Evolutionary conservation across 163 green algal genomes (phyloP), one percentile per base, ranked within the genome.

Genomic region (Scenedesmus sp.): DNA sequence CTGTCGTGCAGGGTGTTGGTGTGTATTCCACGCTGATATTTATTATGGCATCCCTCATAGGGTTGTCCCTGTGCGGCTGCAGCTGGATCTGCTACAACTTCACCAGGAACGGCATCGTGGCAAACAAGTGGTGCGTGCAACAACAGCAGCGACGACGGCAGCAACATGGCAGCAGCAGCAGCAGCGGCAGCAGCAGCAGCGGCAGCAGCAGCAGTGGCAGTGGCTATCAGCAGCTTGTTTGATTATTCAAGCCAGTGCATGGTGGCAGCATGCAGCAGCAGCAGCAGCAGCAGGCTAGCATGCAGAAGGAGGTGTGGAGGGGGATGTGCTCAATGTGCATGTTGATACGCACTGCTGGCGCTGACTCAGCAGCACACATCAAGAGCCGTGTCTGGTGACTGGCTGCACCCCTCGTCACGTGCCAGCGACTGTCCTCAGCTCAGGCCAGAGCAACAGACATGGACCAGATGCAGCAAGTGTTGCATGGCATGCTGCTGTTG

Each of bases 81-180:
- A 35, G 33, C 49, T 90, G 76, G 65, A 73, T 84, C 26, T 59
- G n/a, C 16, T 85, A 82, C 65, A 90, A 33, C n/a, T 90, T 85
- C 56, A 42, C 44, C 0, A 76, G 72, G 5, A 73, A 90, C 51
- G 72, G 72, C 30, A 26, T 90, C 16, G 37, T 90, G n/a, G 70
- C 85, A 2, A 82, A 72, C 70, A 90, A 65, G 35, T 90, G 85
- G 85, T 90, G 35, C 73, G 85, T 53, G 53, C 37, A 68, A 43
- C 22, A 56, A 85, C n/a, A n/a, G 22, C 22, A 65, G 3, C 80
- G 24, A 12, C n/a, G 16, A 37, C 78, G 18, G 12, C 37, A 37
- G 81, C 81, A 73, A n/a, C 44, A 43, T 30, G 44, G 20, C 46
- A 37, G 49, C 42, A 84, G 20, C 42, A 84, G 79, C 79, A 85